Evolutionary conservation across 768 basidiomycete genomes (phyloP), one percentile per base, ranked within the genome.

Genomic region (Podaxis sp.): DNA sequence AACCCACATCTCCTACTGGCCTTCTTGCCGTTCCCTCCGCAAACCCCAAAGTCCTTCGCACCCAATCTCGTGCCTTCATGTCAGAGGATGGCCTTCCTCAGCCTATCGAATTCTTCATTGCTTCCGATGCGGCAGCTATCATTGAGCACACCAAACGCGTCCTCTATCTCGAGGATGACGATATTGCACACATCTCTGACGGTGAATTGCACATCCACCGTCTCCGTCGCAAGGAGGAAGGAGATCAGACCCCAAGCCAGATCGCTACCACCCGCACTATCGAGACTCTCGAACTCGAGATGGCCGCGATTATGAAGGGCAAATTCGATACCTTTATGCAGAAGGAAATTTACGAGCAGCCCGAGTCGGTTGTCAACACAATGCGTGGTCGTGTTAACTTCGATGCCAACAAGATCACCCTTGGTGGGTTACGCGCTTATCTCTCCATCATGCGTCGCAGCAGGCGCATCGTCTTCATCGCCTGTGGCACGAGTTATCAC

Each of bases 251-350:
- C 11, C 79, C 87, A 18, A 79, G 83, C 40, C 83, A 83, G 65
- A 73, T 79, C 51, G 86, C 87, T 35, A 71, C 91, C 25, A 96
- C 94, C 36, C 91, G 97, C 66, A 93, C 86, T 65, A 98, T 99
- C 74, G 97, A 98, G 79, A 97, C 95, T 4, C 87, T 99, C 67
- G 97, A 98, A 77, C 87, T 99, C 65, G 97, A 99, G 76, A 86
- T 99, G 50, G 96, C 96, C n/a, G 97, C 96, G 66, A 98, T 99
- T 79, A 98, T 98, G 97, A 99, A 99, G 83, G 97, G 97, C 71
- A 93, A 95, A 75, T 99, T 98, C 73, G 93, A 93, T 71, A 95
- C 96, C 72, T 99, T 99, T 79, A 99, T 99, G 97, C 96, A 98
- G 74, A 99, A 99, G 80, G 97, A 99, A 76, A 98, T 98, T 68